Evolutionary conservation across 2,329 filamentous ascomycete genomes (phyloP).

Genomic region (Paramyrothecium roridum): DNA sequence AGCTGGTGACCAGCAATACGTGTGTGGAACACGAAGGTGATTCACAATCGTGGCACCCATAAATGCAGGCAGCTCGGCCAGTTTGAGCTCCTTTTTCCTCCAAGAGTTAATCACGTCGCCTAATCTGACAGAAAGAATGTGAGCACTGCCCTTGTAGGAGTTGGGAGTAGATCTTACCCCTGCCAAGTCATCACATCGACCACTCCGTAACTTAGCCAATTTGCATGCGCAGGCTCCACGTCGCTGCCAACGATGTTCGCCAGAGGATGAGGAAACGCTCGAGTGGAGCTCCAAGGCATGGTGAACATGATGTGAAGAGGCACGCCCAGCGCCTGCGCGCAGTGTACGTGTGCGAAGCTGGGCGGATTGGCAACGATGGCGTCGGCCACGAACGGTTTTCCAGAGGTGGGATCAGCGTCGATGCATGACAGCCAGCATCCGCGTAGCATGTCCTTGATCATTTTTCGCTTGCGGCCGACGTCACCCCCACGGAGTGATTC

Average conservation of each 20-base stretch:
- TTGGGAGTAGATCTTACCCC: slow-evolving; percentile 31
- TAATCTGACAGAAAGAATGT: slow-evolving; percentile 29
- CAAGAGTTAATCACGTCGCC: slow-evolving; percentile 69
- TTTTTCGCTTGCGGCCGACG: slow-evolving; percentile 19
- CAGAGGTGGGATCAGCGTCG: slow-evolving; percentile 13
- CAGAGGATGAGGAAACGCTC: not conserved
- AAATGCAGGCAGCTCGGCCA: slow-evolving; percentile 58
- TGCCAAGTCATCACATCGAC: slow-evolving; percentile 73
- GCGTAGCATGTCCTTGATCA: slow-evolving; percentile 23
- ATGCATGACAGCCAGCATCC: slow-evolving; percentile 26
- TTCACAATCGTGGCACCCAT: slow-evolving; percentile 57
- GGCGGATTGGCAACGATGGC: not conserved
- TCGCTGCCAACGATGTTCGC: not conserved
- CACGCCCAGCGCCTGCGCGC: not conserved
- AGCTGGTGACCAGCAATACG: slow-evolving; percentile 66
- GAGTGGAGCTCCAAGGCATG: not conserved
- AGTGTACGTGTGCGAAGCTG: not conserved
- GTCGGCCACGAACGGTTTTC: not conserved
- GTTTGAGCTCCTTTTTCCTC: slow-evolving; percentile 52
- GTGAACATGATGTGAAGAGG: slow-evolving; percentile 1
- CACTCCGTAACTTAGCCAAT: slow-evolving; percentile 25
- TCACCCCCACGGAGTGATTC: slow-evolving; percentile 20
- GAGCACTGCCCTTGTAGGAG: not conserved
- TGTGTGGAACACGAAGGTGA: slow-evolving; percentile 58
- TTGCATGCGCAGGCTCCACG: not conserved